Evolutionary conservation across 192 early-diverging fungal genomes (phyloP), one percentile per base, ranked within the genome.

Genomic region (Polychytrium aggregatum): DNA sequence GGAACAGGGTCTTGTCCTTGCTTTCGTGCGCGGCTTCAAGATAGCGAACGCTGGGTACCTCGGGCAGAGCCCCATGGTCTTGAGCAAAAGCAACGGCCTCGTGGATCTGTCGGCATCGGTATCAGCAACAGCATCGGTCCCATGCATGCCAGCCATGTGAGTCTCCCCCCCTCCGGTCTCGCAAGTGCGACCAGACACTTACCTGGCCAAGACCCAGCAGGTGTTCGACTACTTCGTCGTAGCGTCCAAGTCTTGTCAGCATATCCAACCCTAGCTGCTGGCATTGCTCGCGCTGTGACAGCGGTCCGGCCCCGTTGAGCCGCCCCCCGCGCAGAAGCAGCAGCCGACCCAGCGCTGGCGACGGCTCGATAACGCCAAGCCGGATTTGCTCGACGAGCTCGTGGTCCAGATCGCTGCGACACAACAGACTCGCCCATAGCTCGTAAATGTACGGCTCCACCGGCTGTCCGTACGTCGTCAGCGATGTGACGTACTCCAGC

Each of bases 1-100:
- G 45, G 51, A 66, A 74, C 26, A 69, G 53, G 3, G 66, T 67
- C 30, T 55, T 46, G 39, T 68, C 57, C 22, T 48, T 53, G 13
- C 58, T 37, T n/a, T 31, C 22, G 28, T 53, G 36, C 13, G 61
- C 59, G 17, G 59, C 41, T 40, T 74, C 71, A 37, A 74, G 40
- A 47, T 65, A 66, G 33, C 14, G 37, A 6, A 52, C 26, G 24
- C 51, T 37, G 1, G 41, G 29, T 8, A 65, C 34, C 6, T 16
- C 27, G 17, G 44, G 33, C 9, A 62, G 20, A 1, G 37, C 24
- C 7, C 31, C 43, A 10, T 42, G 33, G 18, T 50, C 29, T 9
- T 52, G 27, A 1, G 70, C 63, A 40, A 56, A 57, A 13, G 51
- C 37, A 16, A 72, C 25, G 9, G 70, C 70, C 10, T 68, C 62